phyloP scores from a whole-genome alignment of 805 yeast genomes.

The Torulaspora indica region DNA sequence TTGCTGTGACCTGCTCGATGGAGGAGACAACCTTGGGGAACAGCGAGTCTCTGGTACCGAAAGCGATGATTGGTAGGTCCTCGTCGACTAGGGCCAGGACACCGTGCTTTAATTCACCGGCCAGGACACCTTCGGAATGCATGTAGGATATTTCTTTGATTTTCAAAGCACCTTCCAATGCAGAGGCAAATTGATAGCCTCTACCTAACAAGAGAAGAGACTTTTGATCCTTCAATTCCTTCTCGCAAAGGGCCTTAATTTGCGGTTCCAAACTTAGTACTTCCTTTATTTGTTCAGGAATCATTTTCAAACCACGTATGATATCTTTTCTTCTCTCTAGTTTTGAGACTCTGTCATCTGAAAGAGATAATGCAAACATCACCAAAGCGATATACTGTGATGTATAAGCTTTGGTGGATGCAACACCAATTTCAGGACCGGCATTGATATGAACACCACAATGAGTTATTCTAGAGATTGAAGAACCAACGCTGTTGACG shows the following conservation, averaged over 20 bases:
- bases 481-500: slow-evolving; percentile 95
- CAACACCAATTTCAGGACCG: slow-evolving; percentile 99
- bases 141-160: slow-evolving; percentile 97
- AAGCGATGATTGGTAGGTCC: slow-evolving; percentile 85
- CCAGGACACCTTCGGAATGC: slow-evolving; percentile 98
- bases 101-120: slow-evolving; percentile 99
- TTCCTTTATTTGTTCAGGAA: slow-evolving; percentile 79
- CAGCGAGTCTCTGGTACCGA: slow-evolving; percentile 93
- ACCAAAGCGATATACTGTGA: slow-evolving; percentile 96
- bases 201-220: slow-evolving; percentile 90
- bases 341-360: slow-evolving; percentile 83
- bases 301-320: slow-evolving; percentile 74
- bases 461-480: slow-evolving; percentile 93
- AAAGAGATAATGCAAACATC: slow-evolving; percentile 91
- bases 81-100: slow-evolving; percentile 95
- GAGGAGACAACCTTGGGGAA: slow-evolving; percentile 96
- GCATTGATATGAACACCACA: slow-evolving; percentile 99
- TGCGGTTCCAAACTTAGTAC: slow-evolving; percentile 68
- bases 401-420: slow-evolving; percentile 97
- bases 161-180: slow-evolving; percentile 96
- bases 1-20: slow-evolving; percentile 92
- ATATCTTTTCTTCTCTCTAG: slow-evolving; percentile 74
- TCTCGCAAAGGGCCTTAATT: slow-evolving; percentile 71
- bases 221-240: slow-evolving; percentile 70
- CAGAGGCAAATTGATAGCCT: slow-evolving; percentile 96